Evolutionary conservation across 2,329 filamentous ascomycete genomes (phyloP), one percentile per base, ranked within the genome.

Genomic region (Coniochaeta sp.): DNA sequence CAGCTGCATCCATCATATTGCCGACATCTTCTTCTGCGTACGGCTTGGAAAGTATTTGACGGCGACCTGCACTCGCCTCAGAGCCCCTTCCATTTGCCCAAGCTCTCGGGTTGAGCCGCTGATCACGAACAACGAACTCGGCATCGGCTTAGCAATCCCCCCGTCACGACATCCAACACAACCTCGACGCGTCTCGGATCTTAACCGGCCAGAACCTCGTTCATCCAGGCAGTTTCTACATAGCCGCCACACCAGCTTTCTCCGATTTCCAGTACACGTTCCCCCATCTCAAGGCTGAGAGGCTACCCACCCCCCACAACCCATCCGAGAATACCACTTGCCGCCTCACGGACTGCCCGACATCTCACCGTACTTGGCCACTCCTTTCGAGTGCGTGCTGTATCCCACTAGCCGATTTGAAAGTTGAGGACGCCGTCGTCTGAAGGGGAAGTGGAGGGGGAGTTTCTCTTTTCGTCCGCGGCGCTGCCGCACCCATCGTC

Each of bases 371-470:
- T 24, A 17, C 26, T 52, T n/a, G 9, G 22, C 11, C 22, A 47
- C 19, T 47, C 43, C 26, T 22, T 12, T 16, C 22, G 22, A n/a
- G 54, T 34, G 16, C n/a, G 17, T 12, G 5, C 33, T 19, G 9
- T n/a, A 16, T 17, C 54, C 12, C 31, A 38, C 9, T 24, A 11
- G 16, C 38, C 31, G 54, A 36, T 12, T 31, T 19, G n/a, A 24
- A 44, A 31, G 54, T 69, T 66, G 66, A 76, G 73, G 73, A 72
- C 77, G 75, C 76, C 70, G 73, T 72, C 68, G 63, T 69, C 71
- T 68, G 68, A 70, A 70, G 58, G 71, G 71, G 79, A 75, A 80
- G 82, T 80, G 82, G 83, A 83, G 82, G 82, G 81, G 82, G 80
- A 79, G 76, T 70, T 75, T 75, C 67, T 64, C 67, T 65, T 69